Evolutionary conservation across 371 early-diverging fungal genomes (phyloP), one percentile per base, ranked within the genome.

Genomic region (Mucor lusitanicus): DNA sequence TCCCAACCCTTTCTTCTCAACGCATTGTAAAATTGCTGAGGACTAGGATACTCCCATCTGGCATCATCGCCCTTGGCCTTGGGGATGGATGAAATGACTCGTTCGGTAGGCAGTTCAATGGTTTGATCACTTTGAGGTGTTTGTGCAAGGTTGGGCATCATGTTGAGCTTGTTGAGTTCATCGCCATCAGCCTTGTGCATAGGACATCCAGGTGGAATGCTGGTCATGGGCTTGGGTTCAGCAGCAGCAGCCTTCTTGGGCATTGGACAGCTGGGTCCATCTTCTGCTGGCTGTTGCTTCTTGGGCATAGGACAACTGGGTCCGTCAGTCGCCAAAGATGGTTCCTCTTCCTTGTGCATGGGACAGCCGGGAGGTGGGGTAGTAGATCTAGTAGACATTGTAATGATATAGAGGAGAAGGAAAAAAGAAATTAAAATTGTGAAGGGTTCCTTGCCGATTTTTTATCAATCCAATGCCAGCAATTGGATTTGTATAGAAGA

Each of bases 21-120:
- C 0, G 99, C 98, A 73, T 95, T 96, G 81, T 94, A 98, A 77
- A 99, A 99, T 77, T 94, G 94, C 77, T 97, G 95, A 11, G 96
- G 95, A 13, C 94, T 94, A 6, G 99, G 98, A 74, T 99, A 99
- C 65, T 92, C 95, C 99, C 99, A 98, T 56, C 80, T 81, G 8
- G 77, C 69, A 0, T 71, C 73, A 15, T 63, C 30, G 6, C 77
- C 73, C 44, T 80, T 80, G 7, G 81, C 69, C 61, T 82, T 84
- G 4, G 89, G 90, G 62, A 90, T 90, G 13, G 88, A 86, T 25
- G 88, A 87, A 35, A 84, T 79, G 0, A 83, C 83, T 59, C 89
- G 75, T n/a, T 95, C 92, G 0, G 88, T 91, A 0, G 93, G 87
- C 23, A 97, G 80, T n/a, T 78, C 83, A 23, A 81, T 71, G 19